Percentiles rank a stretch among this genome's conserved stretches.
These are phyloP conservation scores for Exophiala aquamarina DNA, from an alignment of 2,329 filamentous ascomycete genomes.

Conservation along the genomic window DNA sequence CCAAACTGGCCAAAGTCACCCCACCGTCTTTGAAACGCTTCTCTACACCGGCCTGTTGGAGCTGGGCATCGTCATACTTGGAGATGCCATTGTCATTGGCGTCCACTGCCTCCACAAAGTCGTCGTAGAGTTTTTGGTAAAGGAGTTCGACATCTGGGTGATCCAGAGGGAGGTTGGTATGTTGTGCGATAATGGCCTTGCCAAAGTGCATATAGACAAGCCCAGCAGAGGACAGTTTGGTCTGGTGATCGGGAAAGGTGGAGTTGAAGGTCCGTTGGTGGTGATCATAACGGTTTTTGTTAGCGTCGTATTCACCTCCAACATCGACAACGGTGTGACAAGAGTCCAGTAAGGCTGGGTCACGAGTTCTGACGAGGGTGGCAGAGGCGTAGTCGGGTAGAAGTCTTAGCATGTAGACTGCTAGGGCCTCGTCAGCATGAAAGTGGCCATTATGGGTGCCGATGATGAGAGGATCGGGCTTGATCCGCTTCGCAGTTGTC, in stretches of 20 bases:
- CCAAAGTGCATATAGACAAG: constrained; percentile 97
- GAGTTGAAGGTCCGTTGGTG: constrained; percentile 90
- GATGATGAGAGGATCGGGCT: constrained; percentile 71
- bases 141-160: constrained; percentile 70
- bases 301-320: constrained; percentile 86
- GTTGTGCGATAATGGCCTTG: constrained; percentile 72
- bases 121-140: constrained; percentile 85
- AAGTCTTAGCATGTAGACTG: constrained; percentile 90
- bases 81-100: constrained; percentile 96
- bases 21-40: constrained; percentile 82
- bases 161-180: constrained; percentile 61
- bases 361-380: constrained; percentile 79
- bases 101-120: constrained; percentile 93
- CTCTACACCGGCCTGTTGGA: constrained; percentile 69
- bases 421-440: constrained; percentile 96
- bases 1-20: constrained; percentile 81
- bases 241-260: constrained; percentile 78
- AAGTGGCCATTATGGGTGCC: constrained; percentile 98
- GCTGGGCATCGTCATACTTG: constrained; percentile 69
- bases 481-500: constrained; percentile 77
- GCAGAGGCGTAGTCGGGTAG: constrained; percentile 77
- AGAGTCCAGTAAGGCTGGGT: constrained; percentile 71
- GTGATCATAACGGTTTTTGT: constrained; percentile 83
- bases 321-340: constrained; percentile 98
- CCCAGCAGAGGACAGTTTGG: constrained; percentile 91